phyloP scores from a whole-genome alignment of 2,329 filamentous ascomycete species.

The Aureobasidium sp. region DNA sequence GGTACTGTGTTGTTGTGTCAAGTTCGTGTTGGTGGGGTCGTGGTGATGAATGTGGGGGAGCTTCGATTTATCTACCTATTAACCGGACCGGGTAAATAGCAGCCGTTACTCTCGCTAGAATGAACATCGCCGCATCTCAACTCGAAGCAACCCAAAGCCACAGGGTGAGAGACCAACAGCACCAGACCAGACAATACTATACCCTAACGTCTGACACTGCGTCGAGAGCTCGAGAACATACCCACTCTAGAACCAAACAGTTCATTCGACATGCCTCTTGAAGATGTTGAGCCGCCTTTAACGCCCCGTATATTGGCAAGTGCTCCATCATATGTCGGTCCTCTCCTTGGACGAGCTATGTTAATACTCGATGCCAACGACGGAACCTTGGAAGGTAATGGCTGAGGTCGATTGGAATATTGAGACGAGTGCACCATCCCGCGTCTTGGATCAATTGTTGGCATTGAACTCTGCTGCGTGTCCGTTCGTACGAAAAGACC shows the following conservation, averaged over 20 bases:
- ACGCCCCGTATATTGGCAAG: slow-evolving; percentile 23
- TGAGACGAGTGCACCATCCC: neutral
- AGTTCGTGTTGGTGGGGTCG: neutral
- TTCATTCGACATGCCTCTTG: neutral
- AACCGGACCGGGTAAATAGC: neutral
- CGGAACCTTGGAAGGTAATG: slow-evolving; percentile 9
- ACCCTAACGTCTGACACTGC: slow-evolving; percentile 22
- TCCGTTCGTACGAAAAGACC: slow-evolving; percentile 16
- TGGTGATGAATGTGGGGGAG: neutral
- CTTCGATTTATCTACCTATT: neutral
- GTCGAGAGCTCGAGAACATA: slow-evolving; percentile 15
- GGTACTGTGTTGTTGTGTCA: neutral
- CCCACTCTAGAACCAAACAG: neutral
- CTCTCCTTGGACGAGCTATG: neutral
- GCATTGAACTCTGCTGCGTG: neutral
- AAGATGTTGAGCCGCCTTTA: slow-evolving; percentile 17
- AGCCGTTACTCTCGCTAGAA: neutral
- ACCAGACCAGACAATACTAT: neutral
- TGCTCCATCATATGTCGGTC: neutral
- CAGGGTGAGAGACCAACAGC: neutral
- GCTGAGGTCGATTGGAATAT: slow-evolving; percentile 16
- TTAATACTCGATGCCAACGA: slow-evolving; percentile 12
- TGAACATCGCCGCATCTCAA: neutral
- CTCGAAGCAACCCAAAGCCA: neutral
- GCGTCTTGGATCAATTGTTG: neutral